phyloP scores from a whole-genome alignment of 441 rosid genomes.

The Populus hybrid region DNA sequence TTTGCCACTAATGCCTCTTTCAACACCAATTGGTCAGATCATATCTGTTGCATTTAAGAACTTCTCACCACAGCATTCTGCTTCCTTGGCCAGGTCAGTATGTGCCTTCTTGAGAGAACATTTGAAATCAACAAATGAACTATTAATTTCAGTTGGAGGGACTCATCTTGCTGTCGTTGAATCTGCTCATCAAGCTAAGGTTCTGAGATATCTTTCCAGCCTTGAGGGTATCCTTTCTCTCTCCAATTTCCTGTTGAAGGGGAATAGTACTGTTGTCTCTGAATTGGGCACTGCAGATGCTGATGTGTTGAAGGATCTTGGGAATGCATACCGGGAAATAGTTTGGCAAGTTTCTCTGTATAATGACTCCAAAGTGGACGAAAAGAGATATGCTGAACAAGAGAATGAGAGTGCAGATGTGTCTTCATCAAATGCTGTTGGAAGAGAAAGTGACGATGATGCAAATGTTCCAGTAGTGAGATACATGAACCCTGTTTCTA shows the following conservation, averaged over 20 bases:
- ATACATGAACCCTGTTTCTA: conserved; percentile 75
- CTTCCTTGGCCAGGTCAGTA: conserved; percentile 73
- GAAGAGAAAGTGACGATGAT: conserved; percentile 90
- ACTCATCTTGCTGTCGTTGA: conserved; percentile 60
- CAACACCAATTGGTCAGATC: conserved; percentile 79
- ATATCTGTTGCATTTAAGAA: conserved; percentile 83
- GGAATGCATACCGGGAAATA: conserved; percentile 65
- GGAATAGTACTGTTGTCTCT: conserved; percentile 64
- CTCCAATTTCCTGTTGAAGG: conserved; percentile 83
- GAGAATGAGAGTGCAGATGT: conserved; percentile 57
- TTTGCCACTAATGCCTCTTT: conserved; percentile 80
- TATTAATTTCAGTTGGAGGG: conserved; percentile 59
- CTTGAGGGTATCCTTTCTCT: conserved; percentile 79
- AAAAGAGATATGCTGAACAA: conserved; percentile 50
- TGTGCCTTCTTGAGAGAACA: conserved; percentile 79
- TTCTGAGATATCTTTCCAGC: conserved; percentile 68
- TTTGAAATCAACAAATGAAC: conserved; percentile 56
- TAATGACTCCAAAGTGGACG: conserved; percentile 73
- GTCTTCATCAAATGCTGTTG: conserved; percentile 60
- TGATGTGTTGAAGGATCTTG: conserved; percentile 86
- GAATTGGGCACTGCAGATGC: conserved; percentile 91
- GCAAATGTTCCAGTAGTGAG: conserved; percentile 61
- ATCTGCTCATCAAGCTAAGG: conserved; percentile 46
- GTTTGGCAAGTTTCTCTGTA: conserved; percentile 86
- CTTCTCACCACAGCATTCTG: conserved; percentile 90